phyloP scores from a whole-genome alignment of 257 asterid genomes.

The Solanum pinnatisectum region DNA sequence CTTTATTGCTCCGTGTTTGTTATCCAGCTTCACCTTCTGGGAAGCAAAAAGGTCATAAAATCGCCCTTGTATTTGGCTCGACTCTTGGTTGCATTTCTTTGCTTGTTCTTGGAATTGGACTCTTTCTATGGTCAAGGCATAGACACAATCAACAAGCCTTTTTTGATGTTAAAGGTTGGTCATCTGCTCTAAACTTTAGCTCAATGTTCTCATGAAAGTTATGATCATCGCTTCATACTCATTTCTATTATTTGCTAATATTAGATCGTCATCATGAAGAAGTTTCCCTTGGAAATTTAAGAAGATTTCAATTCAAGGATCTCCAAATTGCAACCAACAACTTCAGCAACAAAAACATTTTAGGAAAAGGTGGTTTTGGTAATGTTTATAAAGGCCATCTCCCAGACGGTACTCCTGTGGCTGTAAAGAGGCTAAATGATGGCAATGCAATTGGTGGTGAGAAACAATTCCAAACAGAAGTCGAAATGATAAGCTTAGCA shows the following conservation, averaged over 20 bases:
- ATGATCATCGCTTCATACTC: background rate
- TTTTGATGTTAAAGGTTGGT: conserved; percentile 57
- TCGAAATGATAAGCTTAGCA: conserved; percentile 91
- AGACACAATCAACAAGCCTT: conserved; percentile 28
- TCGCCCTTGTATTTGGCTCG: conserved; percentile 57
- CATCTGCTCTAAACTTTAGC: background rate
- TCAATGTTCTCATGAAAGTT: background rate
- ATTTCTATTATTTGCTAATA: background rate
- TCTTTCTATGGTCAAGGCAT: conserved; percentile 53
- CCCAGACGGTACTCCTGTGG: conserved; percentile 72
- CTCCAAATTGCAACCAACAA: conserved; percentile 80
- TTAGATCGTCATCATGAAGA: conserved; percentile 64
- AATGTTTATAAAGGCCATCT: conserved; percentile 79
- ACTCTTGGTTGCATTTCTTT: conserved; percentile 56
- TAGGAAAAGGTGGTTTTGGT: conserved; percentile 96
- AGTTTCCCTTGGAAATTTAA: conserved; percentile 78
- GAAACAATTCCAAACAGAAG: conserved; percentile 87
- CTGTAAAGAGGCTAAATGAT: conserved; percentile 87
- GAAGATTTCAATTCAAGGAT: conserved; percentile 72
- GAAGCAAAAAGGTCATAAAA: conserved; percentile 46
- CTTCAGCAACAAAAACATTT: conserved; percentile 70
- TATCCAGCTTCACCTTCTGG: conserved; percentile 20
- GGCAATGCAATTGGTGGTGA: conserved; percentile 79
- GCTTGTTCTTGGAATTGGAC: conserved; percentile 47
- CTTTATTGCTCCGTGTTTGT: background rate